phyloP scores from a whole-genome alignment of 148 eudicot species.

The Agrostemma githago region DNA sequence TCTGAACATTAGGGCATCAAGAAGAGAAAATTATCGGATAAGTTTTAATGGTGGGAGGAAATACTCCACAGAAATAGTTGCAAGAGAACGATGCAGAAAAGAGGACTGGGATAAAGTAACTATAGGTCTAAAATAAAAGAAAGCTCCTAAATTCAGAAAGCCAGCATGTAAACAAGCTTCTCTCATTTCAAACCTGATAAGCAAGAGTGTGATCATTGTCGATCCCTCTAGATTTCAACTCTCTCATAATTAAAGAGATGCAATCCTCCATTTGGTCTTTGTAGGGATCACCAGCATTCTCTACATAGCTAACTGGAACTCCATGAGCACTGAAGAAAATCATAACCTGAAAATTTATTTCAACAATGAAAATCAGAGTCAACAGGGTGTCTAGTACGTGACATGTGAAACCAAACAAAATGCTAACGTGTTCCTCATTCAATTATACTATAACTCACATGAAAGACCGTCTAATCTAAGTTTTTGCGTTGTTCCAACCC shows the following conservation, averaged over 20 bases:
- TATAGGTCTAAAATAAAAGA: not conserved
- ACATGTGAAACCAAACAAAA: not conserved
- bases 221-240: conserved; percentile 73
- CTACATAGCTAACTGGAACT: conserved; percentile 93
- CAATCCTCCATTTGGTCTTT: conserved; percentile 99
- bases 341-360: conserved; percentile 55
- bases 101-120: not conserved
- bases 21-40: conserved; percentile 4
- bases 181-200: conserved; percentile 58
- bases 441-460: not conserved
- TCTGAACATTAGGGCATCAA: conserved; percentile 38
- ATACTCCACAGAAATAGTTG: not conserved
- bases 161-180: not conserved
- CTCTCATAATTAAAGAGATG: conserved; percentile 84
- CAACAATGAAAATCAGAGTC: conserved; percentile 17
- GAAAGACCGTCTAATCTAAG: not conserved
- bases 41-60: not conserved
- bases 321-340: conserved; percentile 99
- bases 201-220: conserved; percentile 81
- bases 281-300: conserved; percentile 96
- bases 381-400: not conserved
- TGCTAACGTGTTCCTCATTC: not conserved
- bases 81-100: not conserved
- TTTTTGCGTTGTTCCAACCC: not conserved
- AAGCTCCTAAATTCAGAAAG: not conserved